phyloP scores from a whole-genome alignment of 257 asterid genomes.

The Solanum chiquidenum region DNA sequence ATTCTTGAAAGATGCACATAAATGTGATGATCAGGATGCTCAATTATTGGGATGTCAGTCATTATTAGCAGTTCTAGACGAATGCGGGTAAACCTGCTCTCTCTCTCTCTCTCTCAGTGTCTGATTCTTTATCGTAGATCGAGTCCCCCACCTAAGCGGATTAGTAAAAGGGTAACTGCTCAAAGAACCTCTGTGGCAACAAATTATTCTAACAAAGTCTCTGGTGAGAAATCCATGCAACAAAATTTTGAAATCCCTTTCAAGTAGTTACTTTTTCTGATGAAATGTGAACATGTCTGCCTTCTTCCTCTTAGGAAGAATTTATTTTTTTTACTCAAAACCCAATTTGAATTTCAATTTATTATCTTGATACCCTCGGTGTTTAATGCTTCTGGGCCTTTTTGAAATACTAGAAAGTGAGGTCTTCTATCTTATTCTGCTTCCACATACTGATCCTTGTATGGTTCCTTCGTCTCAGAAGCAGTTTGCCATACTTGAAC shows the following conservation, averaged over 20 bases:
- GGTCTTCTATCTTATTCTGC: neutral
- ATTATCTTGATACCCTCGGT: neutral
- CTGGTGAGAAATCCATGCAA: neutral
- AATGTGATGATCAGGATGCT: constrained; percentile 43
- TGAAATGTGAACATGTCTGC: neutral
- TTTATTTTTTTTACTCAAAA: neutral
- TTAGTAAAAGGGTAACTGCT: neutral
- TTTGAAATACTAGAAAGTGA: neutral
- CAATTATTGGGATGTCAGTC: constrained; percentile 57
- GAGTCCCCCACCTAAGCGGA: neutral
- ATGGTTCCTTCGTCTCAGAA: constrained; percentile 24
- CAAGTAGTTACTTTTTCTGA: neutral
- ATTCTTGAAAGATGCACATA: constrained; percentile 57
- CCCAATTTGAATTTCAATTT: neutral
- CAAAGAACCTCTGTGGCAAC: neutral
- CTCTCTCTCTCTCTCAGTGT: neutral
- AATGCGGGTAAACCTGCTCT: constrained; percentile 44
- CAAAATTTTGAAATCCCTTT: neutral
- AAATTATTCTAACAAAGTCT: neutral
- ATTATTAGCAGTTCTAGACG: constrained; percentile 43
- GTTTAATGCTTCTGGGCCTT: neutral
- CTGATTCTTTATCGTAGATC: neutral
- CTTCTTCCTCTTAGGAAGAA: neutral
- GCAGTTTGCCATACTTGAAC: constrained; percentile 24
- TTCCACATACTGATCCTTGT: neutral